Base-by-base conservation (phyloP, 345 rosid species). In the Eucalyptus cloeziana region DNA sequence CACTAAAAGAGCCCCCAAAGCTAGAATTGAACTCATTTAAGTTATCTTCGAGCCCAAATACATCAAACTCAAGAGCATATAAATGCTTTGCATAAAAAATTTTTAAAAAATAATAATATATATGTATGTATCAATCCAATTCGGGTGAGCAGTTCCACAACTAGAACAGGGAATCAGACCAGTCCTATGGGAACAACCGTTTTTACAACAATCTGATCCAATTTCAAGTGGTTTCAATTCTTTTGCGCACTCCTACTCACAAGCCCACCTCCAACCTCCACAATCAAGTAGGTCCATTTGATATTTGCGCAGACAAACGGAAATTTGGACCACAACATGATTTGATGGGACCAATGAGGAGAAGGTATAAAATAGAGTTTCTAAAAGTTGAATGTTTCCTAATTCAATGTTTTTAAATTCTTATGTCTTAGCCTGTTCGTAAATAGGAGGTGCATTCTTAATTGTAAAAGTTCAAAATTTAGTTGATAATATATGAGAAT, bases 141-240 rank as follows among this genome's bases (percentile, higher is more conserved):
- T 22, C 1, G 6, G 1, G 30, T 56, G 30, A 24, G 12, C 3
- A 56, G 13, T 8, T 56, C 12, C 62, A 56, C 12, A 56, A 4
- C 13, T 56, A 56, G 5, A 56, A 22, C 1, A 0, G 0, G 1
- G 10, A 52, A 52, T 52, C 1, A 19, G 0, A 52, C 24, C 24
- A 19, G 2, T 52, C 0, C 10, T 24, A 19, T 52, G 4, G 24
- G 10, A 52, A 52, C 24, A 52, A 3, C 9, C 2, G 24, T 2
- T 19, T 52, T 17, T 19, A 52, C 10, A 52, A 19, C 24, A 52
- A 52, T 7, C 56, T 2, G 4, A 52, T 52, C 24, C 27, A 56
- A 9, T 56, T 56, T 21, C 30, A 24, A 22, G 13, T 56, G 62
- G 27, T 22, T 56, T 22, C 62, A 21, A 56, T 56, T 56, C 62